Percentiles rank a stretch among this genome's conserved stretches.
Conservation (phyloP, 495 filamentous ascomycete genomes). For the Aspergillus ostianus region DNA sequence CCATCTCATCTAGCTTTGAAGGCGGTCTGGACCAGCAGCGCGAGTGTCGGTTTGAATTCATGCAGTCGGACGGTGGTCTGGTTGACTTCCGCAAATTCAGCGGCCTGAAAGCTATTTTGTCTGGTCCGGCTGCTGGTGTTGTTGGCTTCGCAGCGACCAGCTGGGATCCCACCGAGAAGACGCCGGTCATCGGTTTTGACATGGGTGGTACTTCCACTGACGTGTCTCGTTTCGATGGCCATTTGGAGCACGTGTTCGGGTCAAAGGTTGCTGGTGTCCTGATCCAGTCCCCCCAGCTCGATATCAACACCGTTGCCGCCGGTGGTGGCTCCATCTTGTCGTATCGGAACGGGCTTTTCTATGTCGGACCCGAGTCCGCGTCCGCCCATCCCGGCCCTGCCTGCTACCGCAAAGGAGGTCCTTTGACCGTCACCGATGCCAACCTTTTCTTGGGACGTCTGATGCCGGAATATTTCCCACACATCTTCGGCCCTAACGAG, state of each 20-base stretch:
- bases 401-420: conserved; percentile 93
- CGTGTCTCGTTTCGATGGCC: conserved; percentile 87
- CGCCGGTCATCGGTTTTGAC: conserved; percentile 93
- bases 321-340: conserved; percentile 88
- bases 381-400: conserved; percentile 91
- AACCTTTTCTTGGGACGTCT: conserved; percentile 87
- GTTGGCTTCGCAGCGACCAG: conserved; percentile 95
- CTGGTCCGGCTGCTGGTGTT: conserved; percentile 65
- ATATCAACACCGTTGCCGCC: conserved; percentile 97
- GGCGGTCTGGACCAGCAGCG: conserved; percentile 50
- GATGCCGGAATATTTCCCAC: conserved; percentile 92
- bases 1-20: conserved; percentile 68
- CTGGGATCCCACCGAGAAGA: conserved; percentile 82
- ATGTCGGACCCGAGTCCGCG: conserved; percentile 93
- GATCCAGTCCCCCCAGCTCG: conserved; percentile 91
- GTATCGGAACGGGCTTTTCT: conserved; percentile 90
- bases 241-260: conserved; percentile 96
- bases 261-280: conserved; percentile 95
- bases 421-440: conserved; percentile 89
- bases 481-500: conserved; percentile 93
- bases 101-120: conserved; percentile 58
- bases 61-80: conserved; percentile 57
- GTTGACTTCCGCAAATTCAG: conserved; percentile 57
- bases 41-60: conserved; percentile 50
- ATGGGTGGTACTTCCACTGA: conserved; percentile 97